Evolutionary conservation across 768 basidiomycete species (phyloP), one percentile per base, ranked within the genome.

Genomic region (Kwoniella botswanensis): DNA sequence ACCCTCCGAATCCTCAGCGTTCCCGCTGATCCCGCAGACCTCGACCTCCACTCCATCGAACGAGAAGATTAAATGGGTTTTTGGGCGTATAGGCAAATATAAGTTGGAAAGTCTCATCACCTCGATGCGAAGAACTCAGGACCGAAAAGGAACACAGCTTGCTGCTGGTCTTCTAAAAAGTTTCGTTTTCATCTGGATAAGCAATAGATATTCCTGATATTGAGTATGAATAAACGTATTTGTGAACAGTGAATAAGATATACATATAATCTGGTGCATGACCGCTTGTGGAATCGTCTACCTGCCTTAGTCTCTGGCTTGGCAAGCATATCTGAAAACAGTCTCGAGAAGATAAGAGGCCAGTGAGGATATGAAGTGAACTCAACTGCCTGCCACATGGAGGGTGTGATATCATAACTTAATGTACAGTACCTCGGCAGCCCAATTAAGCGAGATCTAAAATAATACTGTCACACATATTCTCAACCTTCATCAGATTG

Each of bases 1-100:
- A 83, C 82, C 55, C 76, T 83, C 58, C 79, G 81, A 67, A 81
- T 83, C 72, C 73, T 82, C 52, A 78, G 76, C 46, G 82, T 83
- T 24, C 82, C 82, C 13, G 76, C 79, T 74, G 79, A 82, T 70
- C 72, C 80, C 62, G 73, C 80, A 52, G 82, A 83, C 75, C 78
- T 83, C 65, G 78, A 81, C 65, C 72, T 83, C 62, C 80, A 81
- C 74, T 74, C 81, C 56, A 83, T 83, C 70, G 75, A 79, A 59
- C 75, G 81, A 63, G 67, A 68, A 21, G 61, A 68, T 24, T 54
- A 63, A 11, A 53, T 50, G 13, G 42, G 4, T 29, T 17, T 43
- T 22, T 22, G 21, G 15, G 56, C 15, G 56, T 35, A 9, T 35
- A 35, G 35, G 35, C 35, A 35, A 35, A 35, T 35, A 35, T 4